Conservation (phyloP, 371 early-diverging fungal genomes). For the Mortierella sp. region DNA sequence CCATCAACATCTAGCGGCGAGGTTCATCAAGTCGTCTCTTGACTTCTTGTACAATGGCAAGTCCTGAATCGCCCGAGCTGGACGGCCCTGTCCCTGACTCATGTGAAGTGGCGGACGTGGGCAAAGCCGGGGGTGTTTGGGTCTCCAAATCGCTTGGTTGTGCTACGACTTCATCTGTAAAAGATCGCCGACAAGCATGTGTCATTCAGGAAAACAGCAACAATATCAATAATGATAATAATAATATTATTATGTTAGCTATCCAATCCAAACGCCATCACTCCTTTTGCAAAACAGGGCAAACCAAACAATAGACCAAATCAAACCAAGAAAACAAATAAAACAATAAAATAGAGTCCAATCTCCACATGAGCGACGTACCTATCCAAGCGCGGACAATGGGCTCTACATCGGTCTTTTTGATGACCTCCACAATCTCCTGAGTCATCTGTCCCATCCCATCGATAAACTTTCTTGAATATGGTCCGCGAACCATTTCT, state of each 20-base stretch:
- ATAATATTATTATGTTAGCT: not conserved
- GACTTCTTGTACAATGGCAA: conserved; percentile 34
- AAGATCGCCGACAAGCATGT: not conserved
- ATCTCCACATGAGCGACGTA: conserved; percentile 36
- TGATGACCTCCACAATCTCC: conserved; percentile 62
- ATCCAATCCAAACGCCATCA: not conserved
- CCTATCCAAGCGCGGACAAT: conserved; percentile 59
- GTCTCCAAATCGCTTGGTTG: conserved; percentile 37
- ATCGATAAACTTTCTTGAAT: conserved; percentile 61
- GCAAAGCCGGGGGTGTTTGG: conserved; percentile 27
- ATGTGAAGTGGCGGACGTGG: conserved; percentile 13
- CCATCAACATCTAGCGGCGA: conserved; percentile 23
- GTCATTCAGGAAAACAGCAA: conserved; percentile 1
- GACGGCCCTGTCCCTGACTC: conserved; percentile 10
- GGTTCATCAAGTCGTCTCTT: conserved; percentile 46
- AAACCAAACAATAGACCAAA: not conserved
- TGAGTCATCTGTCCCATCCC: conserved; percentile 58
- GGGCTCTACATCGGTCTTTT: conserved; percentile 60
- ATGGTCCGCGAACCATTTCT: conserved; percentile 63
- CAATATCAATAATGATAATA: not conserved
- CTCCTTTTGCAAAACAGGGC: not conserved
- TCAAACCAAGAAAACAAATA: not conserved
- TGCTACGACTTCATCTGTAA: conserved; percentile 38
- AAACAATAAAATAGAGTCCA: not conserved
- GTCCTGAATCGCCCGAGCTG: conserved; percentile 16